Evolutionary conservation across 306 rosid genomes (phyloP).

Genomic region (Fragaria ananassa): DNA sequence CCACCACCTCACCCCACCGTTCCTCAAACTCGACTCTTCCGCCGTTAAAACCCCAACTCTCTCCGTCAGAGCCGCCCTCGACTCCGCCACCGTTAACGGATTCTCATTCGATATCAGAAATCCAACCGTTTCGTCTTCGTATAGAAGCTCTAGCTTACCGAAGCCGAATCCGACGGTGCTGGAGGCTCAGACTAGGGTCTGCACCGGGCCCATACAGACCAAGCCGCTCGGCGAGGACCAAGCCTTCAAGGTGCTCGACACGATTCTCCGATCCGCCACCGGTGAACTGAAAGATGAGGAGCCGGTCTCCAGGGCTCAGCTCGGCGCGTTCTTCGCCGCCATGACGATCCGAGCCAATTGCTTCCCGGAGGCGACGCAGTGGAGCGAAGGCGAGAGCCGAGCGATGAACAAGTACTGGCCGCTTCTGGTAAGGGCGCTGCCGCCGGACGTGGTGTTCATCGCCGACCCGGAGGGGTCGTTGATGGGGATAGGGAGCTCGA

Average conservation of each 20-base stretch:
- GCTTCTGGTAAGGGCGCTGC: constrained; percentile 67
- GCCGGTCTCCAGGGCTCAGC: constrained; percentile 73
- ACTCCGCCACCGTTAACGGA: constrained; percentile 47
- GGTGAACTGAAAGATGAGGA: constrained; percentile 68
- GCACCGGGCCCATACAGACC: constrained; percentile 92
- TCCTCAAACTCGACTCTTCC: constrained; percentile 32
- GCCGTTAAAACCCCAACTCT: constrained; percentile 27
- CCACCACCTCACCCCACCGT: constrained; percentile 26
- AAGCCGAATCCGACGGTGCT: constrained; percentile 77
- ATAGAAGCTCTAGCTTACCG: constrained; percentile 45
- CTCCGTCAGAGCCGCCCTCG: constrained; percentile 39
- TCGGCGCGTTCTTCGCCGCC: constrained; percentile 90
- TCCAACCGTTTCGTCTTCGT: constrained; percentile 74
- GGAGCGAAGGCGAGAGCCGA: constrained; percentile 94
- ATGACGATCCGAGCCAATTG: constrained; percentile 92
- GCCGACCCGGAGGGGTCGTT: constrained; percentile 92
- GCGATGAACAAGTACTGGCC: constrained; percentile 89
- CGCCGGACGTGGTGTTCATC: constrained; percentile 72
- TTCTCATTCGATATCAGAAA: constrained; percentile 56
- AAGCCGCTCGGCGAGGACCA: constrained; percentile 75
- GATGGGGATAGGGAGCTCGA: constrained; percentile 74
- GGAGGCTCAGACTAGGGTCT: constrained; percentile 91
- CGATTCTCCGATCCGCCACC: constrained; percentile 65
- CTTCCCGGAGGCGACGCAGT: constrained; percentile 90
- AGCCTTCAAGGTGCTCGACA: constrained; percentile 76